Evolutionary conservation across 2,329 filamentous ascomycete species (phyloP), one percentile per base, ranked within the genome.

Genomic region (Coniochaeta prunicola): DNA sequence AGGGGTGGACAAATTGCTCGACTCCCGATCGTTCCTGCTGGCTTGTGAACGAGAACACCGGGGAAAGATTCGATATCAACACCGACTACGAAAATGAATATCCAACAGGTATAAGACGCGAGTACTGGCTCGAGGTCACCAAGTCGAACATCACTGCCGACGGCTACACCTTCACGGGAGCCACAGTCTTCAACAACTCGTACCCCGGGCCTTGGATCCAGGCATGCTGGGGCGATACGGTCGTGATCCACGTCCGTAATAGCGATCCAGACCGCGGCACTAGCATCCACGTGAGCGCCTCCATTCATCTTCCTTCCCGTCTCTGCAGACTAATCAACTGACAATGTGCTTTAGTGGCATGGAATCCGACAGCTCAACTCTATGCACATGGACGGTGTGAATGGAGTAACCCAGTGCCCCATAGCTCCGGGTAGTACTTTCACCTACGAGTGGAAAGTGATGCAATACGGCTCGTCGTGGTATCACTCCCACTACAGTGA

Each of bases 131-230:
- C 60, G 78, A 75, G 4, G 68, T 85, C 59, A 79, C 74, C 59
- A 76, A 80, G 19, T 78, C 74, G 2, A 67, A 71, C 40, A 77
- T 83, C 57, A 76, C 78, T 0, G 82, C 82, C 0, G 85, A 87
- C 66, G 84, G 85, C 21, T 81, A 84, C 58, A 68, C 79, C 59
- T 76, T 70, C 4, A 4, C 26, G 12, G 17, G 2, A 2, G n/a
- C 17, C 26, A 10, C 30, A 59, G 17, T 38, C 36, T 75, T 89
- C 67, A 88, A 89, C 67, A 82, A 81, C 9, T 79, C 83, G 48
- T 87, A 83, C 61, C 88, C 88, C 0, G 89, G 86, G 0, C 89
- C 88, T 1, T 76, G 79, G 15, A 83, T 92, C 58, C 78, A 81
- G 60, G 86, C 81, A 19, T 80, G 86, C 68, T 86, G 83, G 83